Base-by-base conservation (phyloP, 176 grass and related monocot genomes). In the Pontederia paniculata region DNA sequence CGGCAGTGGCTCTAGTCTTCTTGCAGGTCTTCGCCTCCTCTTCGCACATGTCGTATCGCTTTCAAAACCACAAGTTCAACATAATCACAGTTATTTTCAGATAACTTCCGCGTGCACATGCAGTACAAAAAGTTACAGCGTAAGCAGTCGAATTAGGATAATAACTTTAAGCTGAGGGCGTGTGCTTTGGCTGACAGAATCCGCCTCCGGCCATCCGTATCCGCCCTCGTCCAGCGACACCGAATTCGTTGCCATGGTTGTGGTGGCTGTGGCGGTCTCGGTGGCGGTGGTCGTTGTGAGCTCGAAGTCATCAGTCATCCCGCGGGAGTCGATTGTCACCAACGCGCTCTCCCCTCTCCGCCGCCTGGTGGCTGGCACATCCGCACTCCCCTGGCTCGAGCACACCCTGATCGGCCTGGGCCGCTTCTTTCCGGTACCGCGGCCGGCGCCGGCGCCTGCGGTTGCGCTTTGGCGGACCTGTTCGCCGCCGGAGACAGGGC, bases 331-430 rank as follows among this genome's bases (percentile, higher is more conserved):
- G 12, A 89, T 73, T 51, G 74, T 78, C 58, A 78, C 19, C 21
- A 78, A 50, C 17, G 76, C 58, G 73, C 47, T 54, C n/a, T 72
- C 79, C 14, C 28, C 28, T 6, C 28, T 37, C 28, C 28, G 28
- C 1, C 28, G 28, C 28, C 28, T 79, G 81, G 48, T 64, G 65
- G n/a, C 73, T 64, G 0, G 71, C 17, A 15, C 76, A 11, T 54
- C 72, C 18, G 57, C 74, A 67, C 83, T 98, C 21, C 80, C 94
- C 63, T 93, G 94, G 68, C 94, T 88, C 42, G 83, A 48, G 66
- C 85, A 86, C 63, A 80, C 76, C 16, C 79, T 76, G 2, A 75
- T 23, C 65, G 73, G 42, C 12, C 77, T 55, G 25, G 77, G 17
- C 18, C 83, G 64, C 81, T 87, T 37, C 28, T 6, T 37, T 97